Evolutionary conservation across 139 green algal species (phyloP).

Genomic region (Chlamydomonas applanata): DNA sequence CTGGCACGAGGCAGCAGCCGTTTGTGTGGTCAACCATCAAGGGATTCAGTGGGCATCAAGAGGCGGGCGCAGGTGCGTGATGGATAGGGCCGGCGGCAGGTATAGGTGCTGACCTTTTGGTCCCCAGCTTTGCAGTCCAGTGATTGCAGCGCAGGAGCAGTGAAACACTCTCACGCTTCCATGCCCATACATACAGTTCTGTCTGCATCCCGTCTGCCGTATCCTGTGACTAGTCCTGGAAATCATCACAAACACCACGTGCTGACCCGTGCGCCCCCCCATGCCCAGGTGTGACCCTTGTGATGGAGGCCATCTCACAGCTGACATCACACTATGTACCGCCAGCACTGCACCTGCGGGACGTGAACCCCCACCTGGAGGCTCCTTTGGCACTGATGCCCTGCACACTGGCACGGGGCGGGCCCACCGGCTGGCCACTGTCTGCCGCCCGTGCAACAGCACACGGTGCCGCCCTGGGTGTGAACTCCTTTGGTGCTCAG

Average conservation of each 20-base stretch:
- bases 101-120: no score
- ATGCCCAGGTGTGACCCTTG: no score
- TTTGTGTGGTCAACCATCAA: conserved; percentile 38
- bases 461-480: conserved; percentile 44
- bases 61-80: conserved; percentile 47
- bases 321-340: conserved; percentile 6
- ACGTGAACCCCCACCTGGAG: conserved; percentile 66
- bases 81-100: background rate
- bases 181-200: no score
- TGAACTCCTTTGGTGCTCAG: conserved; percentile 60
- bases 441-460: background rate
- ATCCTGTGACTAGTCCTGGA: no score
- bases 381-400: background rate
- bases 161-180: no score
- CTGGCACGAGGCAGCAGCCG: background rate
- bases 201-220: no score
- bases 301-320: conserved; percentile 21
- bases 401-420: no score
- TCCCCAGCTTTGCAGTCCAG: no score
- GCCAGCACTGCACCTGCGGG: conserved; percentile 46
- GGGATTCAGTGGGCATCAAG: conserved; percentile 56
- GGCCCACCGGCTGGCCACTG: background rate
- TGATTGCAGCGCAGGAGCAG: no score
- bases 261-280: no score
- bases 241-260: no score